Base-by-base conservation (phyloP, 352 stramenopile species). In the Sclerospora graminicola region DNA sequence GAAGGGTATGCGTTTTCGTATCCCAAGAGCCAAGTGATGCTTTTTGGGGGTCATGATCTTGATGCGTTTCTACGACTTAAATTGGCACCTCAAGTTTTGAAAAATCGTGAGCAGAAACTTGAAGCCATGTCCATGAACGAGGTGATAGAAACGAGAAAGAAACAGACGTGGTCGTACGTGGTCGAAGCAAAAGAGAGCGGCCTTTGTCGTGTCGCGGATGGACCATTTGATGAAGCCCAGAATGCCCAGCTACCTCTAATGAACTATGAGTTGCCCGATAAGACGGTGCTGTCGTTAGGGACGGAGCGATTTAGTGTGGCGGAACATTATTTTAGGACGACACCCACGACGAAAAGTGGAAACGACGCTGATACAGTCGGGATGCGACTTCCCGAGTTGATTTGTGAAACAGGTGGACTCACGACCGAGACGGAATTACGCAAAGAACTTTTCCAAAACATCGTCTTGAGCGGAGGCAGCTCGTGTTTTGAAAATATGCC, bases 221-320 rank as follows among this genome's bases (percentile, higher is more conserved):
- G 66, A 9, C 59, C 60, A 0, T 90, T 90, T 39, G 71, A 89
- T 38, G 79, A 83, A 41, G 68, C 37, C 0, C 62, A 84, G 51
- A 90, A 89, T 52, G 57, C 69, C 2, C 70, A 85, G 44, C 52
- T 89, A 10, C 39, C 39, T 28, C 62, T 80, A 29, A 89, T 90
- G 37, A 73, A 69, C 33, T 90, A 87, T 52, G 79, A 90, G 41
- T 52, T 90, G 34, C 78, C 79, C 1, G 79, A 90, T 49, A 87
- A 87, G 48, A 90, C 73, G 0, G 46, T 87, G n/a, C 51, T 97
- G 13, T 54, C 82, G 11, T 43, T 97, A 31, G 82, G 84, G 16
- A 78, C 80, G 0, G 86, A 96, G 59, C 62, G 80, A 14, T 96
- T 96, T 54, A 86, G 82, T 38, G 81, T 89, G 4, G 75, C 84